Evolutionary conservation across 2,329 filamentous ascomycete genomes (phyloP).

Genomic region (Talaromyces atroroseus): DNA sequence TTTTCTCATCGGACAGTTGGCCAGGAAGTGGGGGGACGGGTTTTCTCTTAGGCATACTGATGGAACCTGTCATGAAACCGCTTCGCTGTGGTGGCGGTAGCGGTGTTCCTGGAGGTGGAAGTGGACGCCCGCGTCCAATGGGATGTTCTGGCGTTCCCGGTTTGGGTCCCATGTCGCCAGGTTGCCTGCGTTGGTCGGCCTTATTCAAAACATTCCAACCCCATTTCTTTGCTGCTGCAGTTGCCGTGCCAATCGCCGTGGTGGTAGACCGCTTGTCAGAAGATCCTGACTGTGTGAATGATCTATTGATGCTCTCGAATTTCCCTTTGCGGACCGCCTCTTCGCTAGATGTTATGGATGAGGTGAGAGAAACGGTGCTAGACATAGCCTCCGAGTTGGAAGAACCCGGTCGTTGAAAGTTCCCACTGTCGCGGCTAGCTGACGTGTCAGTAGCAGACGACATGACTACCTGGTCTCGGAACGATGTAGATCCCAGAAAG

Average conservation of each 20-base stretch:
- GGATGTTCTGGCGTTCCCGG: constrained; percentile 56
- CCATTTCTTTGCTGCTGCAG: constrained; percentile 57
- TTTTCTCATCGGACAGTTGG: constrained; percentile 26
- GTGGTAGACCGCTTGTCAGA: constrained; percentile 37
- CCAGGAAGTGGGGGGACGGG: constrained; percentile 48
- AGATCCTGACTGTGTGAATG: constrained; percentile 21
- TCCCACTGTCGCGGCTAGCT: neutral
- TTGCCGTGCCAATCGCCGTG: constrained; percentile 47
- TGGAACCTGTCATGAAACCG: constrained; percentile 51
- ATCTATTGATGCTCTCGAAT: constrained; percentile 25
- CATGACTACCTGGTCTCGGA: constrained; percentile 21
- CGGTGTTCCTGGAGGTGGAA: constrained; percentile 75
- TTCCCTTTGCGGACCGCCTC: constrained; percentile 25
- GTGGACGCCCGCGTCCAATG: constrained; percentile 74
- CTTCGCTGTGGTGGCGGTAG: constrained; percentile 63
- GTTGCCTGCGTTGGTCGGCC: constrained; percentile 34
- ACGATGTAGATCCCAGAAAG: constrained; percentile 31
- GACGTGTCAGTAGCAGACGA: constrained; percentile 18
- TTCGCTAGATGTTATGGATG: constrained; percentile 17
- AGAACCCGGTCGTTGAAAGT: constrained; percentile 24
- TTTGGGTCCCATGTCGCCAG: constrained; percentile 31
- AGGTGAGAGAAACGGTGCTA: constrained; percentile 10
- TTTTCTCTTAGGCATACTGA: constrained; percentile 60
- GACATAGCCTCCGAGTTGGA: constrained; percentile 22
- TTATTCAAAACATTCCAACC: constrained; percentile 47